Evolutionary conservation across 2,329 filamentous ascomycete species (phyloP), one percentile per base, ranked within the genome.

Genomic region (Diplodia scrobiculata): DNA sequence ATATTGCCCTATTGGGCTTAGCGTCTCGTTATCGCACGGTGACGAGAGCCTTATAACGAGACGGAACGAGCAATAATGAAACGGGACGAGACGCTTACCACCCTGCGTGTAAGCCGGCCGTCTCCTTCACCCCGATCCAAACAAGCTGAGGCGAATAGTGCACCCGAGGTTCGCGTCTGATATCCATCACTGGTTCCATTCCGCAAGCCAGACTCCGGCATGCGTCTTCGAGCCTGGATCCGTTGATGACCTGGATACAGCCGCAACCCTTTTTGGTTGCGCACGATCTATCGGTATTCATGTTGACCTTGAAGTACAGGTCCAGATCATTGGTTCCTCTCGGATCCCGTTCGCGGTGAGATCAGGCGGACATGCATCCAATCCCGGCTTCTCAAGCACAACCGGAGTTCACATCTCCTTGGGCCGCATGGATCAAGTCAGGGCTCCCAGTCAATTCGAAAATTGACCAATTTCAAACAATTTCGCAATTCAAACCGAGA

Each of bases 321-420:
- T 62, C 6, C 29, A 29, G 21, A 50, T 51, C n/a, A 62, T 62
- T 4, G 45, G 58, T 5, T 29, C 29, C 11, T 3, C 27, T 32
- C 58, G 58, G 1, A 25, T 45, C 2, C 58, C 58, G 9, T 62
- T 62, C 6, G 58, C 58, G 1, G 25, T 62, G 6, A 36, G 34
- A n/a, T 62, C 58, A 17, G 58, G 58, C 11, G 58, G 58, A 7
- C 58, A 62, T 29, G 58, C 58, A 2, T 62, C 58, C 2, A 62
- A 62, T 25, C 58, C 58, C 1, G 58, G 58, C 7, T 62, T 62
- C 21, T 62, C 58, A 25, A 62, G 58, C 29, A 62, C 58, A 1
- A 62, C 58, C n/a, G 58, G 58, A 9, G 58, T 62, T 2, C 58
- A 62, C 45, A 62, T 62, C 45, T 62, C 58, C n/a, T 29, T 62